Base-by-base conservation (phyloP, 306 rosid genomes). In the Prinsepia uniflora region DNA sequence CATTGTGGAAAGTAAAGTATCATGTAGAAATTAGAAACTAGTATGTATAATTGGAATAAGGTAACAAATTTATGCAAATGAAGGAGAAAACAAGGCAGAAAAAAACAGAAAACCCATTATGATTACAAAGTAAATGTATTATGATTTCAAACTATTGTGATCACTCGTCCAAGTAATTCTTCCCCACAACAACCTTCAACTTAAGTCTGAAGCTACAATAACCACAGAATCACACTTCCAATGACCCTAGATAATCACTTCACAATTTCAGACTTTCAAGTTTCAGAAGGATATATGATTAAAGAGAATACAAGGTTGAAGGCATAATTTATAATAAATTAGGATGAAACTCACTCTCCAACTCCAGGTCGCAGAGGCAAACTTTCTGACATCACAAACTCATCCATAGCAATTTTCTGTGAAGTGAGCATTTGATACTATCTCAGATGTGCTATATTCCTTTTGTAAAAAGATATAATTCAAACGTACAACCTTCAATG, bases 291-390 rank as follows among this genome's bases (percentile, higher is more conserved):
- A 73, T 75, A 61, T 62, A 45, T 70, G 44, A 68, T 54, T 46
- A 43, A 59, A 74, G 72, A 64, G 46, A 52, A 41, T 42, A 50
- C 34, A 71, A 36, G 56, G 55, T 68, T 54, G 12, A 56, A 50
- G 72, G 75, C 24, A 57, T 46, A 72, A 60, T 59, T 58, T 40
- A 47, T 34, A 34, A 79, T 64, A 63, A 75, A 57, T 64, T 77
- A 77, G 71, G 55, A 64, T 13, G 17, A 62, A 79, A 84, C 98
- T 86, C 82, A 90, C 98, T 85, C 89, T 85, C 87, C 89, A 80
- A 87, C 83, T 79, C 96, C 98, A 75, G 98, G 96, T 46, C 96
- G 90, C 65, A 90, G 76, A 69, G 92, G 89, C 74, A 84, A 79
- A 71, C 78, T 81, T 70, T 75, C 80, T 82, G 98, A 93, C 66